Evolutionary conservation across 768 basidiomycete genomes (phyloP), one percentile per base, ranked within the genome.

Genomic region (Tephrocybe sp.): DNA sequence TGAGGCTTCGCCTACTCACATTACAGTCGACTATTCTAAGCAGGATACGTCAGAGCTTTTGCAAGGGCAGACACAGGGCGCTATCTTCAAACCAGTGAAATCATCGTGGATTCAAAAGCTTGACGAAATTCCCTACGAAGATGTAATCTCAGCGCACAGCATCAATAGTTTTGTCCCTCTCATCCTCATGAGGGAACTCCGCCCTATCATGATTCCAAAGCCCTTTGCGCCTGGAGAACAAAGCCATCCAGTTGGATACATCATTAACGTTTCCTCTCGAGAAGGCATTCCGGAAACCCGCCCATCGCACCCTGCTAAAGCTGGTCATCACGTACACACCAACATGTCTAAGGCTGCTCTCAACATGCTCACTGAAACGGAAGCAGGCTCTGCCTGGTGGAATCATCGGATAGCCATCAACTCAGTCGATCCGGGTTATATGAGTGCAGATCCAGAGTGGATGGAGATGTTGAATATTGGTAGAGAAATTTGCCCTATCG

Each of bases 341-440:
- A 71, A 71, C 51, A 70, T 71, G 68, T 68, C 67, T 7, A 70
- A 71, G 50, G 69, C 70, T 11, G 70, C 69, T 13, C 57, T 69
- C 23, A 70, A 70, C 45, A 71, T 71, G 69, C 59, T 70, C 19
- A 67, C 69, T 3, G 67, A 71, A 48, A 72, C 68, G 0, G 62
- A 70, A 51, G 69, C 67, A 2, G 52, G 49, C 11, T 42, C 61
- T 36, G 62, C 65, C 39, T 69, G 67, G 68, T 53, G 63, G 43
- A 49, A 40, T 19, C 54, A 61, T 35, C 60, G 61, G 13, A 62
- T 71, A 2, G 64, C 63, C 6, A 65, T 70, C 22, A 70, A 70
- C 46, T 60, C 61, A 0, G 70, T 71, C 14, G 68, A 72, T 54
- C 70, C 67, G 14, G 70, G 66, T 8, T 72, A 69, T 43, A 59